Conservation (phyloP, 345 rosid species). For the Pugionium dolabratum region DNA sequence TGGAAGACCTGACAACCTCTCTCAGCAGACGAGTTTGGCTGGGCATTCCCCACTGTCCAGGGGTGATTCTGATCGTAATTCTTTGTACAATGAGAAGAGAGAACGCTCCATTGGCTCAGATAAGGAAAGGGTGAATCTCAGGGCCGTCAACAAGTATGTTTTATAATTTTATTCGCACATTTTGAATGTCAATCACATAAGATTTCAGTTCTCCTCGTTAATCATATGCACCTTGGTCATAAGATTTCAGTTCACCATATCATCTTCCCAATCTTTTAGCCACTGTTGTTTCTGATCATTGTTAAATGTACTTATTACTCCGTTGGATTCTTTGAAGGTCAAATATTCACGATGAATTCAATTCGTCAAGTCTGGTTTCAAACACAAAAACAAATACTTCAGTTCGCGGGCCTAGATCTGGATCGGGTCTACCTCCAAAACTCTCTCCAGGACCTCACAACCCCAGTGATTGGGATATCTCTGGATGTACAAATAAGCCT, state of each 20-base stretch:
- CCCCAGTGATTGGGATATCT: conserved; percentile 79
- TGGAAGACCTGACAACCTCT: conserved; percentile 68
- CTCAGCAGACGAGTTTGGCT: conserved; percentile 60
- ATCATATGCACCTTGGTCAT: conserved; percentile 16
- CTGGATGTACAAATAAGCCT: conserved; percentile 78
- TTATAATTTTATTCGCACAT: conserved; percentile 5
- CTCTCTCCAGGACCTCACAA: conserved; percentile 65
- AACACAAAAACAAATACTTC: conserved; percentile 62
- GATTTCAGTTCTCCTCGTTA: not conserved
- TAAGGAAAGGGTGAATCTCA: conserved; percentile 76
- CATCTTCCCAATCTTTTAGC: conserved; percentile 14
- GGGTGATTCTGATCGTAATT: conserved; percentile 53
- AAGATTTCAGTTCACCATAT: conserved; percentile 25
- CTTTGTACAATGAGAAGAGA: conserved; percentile 67
- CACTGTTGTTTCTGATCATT: conserved; percentile 27
- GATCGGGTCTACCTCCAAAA: conserved; percentile 63
- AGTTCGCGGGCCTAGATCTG: conserved; percentile 74
- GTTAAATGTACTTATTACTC: conserved; percentile 8
- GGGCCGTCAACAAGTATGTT: conserved; percentile 74
- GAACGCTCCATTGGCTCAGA: conserved; percentile 71
- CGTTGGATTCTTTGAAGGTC: conserved; percentile 48
- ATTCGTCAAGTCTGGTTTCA: conserved; percentile 71
- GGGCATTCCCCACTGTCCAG: conserved; percentile 58
- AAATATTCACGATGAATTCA: conserved; percentile 66
- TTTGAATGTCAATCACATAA: not conserved